Percentiles rank a stretch among this genome's conserved stretches.
phyloP scores from a whole-genome alignment of 1,284 basidiomycete species.

The Ganoderma sinense region DNA sequence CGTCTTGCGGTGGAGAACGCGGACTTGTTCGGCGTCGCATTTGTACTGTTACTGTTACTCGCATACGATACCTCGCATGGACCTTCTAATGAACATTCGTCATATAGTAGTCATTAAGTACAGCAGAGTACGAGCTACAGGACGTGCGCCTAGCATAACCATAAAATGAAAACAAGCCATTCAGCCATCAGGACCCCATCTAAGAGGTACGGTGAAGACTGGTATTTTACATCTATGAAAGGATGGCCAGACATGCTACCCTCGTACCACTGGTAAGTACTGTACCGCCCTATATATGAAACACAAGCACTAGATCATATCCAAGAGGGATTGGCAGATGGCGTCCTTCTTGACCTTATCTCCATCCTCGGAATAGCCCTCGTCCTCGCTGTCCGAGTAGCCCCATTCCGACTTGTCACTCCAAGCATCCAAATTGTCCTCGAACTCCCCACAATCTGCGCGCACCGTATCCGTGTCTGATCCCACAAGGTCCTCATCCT shows the following conservation, averaged over 20 bases:
- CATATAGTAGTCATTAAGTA: not conserved
- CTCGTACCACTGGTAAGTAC: no score
- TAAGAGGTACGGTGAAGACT: no score
- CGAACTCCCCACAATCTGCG: no score
- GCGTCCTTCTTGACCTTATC: no score
- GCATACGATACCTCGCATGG: constrained; percentile 5
- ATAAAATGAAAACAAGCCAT: not conserved
- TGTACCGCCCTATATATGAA: no score
- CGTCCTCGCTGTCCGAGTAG: not conserved
- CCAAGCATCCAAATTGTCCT: not conserved
- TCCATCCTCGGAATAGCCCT: no score
- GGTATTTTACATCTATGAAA: no score
- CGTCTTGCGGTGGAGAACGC: not conserved
- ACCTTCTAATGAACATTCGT: not conserved
- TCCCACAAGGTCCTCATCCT: not conserved
- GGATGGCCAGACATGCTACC: no score
- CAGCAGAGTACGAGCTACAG: not conserved
- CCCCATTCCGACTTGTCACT: not conserved
- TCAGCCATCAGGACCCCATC: no score
- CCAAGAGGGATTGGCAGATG: no score
- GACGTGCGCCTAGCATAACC: not conserved
- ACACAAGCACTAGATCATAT: no score
- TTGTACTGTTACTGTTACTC: not conserved
- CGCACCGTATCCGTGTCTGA: no score
- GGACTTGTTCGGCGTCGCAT: not conserved